These are phyloP conservation scores for Amanita rimosa DNA, from an alignment of 768 basidiomycete genomes.

Conservation along the genomic window DNA sequence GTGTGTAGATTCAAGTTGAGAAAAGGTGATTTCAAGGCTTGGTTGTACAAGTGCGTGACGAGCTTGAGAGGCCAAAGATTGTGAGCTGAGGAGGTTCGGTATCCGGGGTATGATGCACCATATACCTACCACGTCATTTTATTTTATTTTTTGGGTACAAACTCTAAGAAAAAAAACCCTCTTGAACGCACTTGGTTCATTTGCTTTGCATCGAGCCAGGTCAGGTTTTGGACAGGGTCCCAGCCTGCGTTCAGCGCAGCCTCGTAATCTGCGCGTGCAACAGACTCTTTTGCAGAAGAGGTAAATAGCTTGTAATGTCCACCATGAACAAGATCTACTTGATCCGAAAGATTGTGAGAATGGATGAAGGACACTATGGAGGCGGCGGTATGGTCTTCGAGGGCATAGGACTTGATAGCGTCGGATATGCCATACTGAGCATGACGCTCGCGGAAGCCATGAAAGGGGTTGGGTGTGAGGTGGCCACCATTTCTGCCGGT, in stretches of 20 bases:
- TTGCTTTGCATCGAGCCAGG: slow-evolving; percentile 36
- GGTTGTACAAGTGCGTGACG: slow-evolving; percentile 49
- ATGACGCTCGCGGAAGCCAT: slow-evolving; percentile 28
- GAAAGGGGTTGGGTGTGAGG: slow-evolving; percentile 40
- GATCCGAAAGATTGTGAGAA: slow-evolving; percentile 26
- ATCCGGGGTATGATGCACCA: slow-evolving; percentile 39
- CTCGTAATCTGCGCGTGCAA: slow-evolving; percentile 32
- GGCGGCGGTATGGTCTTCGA: slow-evolving; percentile 48
- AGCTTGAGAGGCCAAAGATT: slow-evolving; percentile 79
- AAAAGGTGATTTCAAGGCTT: slow-evolving; percentile 16
- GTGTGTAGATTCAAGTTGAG: slow-evolving; percentile 55
- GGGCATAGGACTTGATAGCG: slow-evolving; percentile 34
- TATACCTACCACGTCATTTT: slow-evolving; percentile 19
- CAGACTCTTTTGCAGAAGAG: slow-evolving; percentile 30
- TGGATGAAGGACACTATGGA: slow-evolving; percentile 40
- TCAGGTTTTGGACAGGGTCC: slow-evolving; percentile 18
- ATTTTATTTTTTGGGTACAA: too few relatives aligned
- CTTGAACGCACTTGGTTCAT: slow-evolving; percentile 30
- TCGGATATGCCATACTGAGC: slow-evolving; percentile 38
- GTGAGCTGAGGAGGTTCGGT: slow-evolving; percentile 33
- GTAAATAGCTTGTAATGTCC: slow-evolving; percentile 40
- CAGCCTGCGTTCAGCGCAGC: slow-evolving; percentile 44
- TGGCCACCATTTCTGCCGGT: slow-evolving; percentile 83
- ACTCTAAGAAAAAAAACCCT: too few relatives aligned
- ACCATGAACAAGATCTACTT: slow-evolving; percentile 53